Base-by-base conservation (phyloP, 768 basidiomycete genomes). In the Calocera viscosa region DNA sequence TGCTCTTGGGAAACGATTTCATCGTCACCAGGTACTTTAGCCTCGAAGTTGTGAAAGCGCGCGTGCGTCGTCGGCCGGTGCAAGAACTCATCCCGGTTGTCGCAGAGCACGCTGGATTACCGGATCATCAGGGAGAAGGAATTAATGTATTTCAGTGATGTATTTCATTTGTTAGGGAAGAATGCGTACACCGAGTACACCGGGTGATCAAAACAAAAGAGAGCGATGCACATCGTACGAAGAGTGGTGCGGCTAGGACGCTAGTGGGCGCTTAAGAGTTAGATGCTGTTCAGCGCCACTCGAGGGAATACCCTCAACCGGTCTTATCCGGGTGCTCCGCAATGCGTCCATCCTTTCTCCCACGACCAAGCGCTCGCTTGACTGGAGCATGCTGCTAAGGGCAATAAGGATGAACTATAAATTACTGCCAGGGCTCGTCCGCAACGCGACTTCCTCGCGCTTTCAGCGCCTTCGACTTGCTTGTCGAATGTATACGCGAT, bases 41-140 rank as follows among this genome's bases (percentile, higher is more conserved):
- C 68, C 32, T 77, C 82, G 72, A 90, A 90, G 10, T 83, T 79
- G 73, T 90, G 90, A 74, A 86, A 90, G 70, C 80, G 78, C 14
- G 88, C 89, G 53, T 81, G 76, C 68, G 77, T 74, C 1, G 90
- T 88, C 11, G 88, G 88, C 66, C 90, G 81, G 65, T 79, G 72
- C 64, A 91, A 79, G 73, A 75, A 82, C 73, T 92, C 90, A 75
- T 92, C 90, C 65, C 90, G 83, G 75, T 91, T 91, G 63, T 81
- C 85, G 71, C 84, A 85, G 47, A 92, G 75, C 64, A 91, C 85
- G 30, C 89, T 91, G 72, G 43, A 24, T 47, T 7, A 30, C 28
- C 41, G 43, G 32, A 26, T 30, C 49, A 43, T 24, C 63, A 49
- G 30, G 40, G 40, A 66, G 60, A 67, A 53, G 49, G n/a, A n/a